Evolutionary conservation across 257 asterid species (phyloP).

Genomic region (Pogostemon cablin): DNA sequence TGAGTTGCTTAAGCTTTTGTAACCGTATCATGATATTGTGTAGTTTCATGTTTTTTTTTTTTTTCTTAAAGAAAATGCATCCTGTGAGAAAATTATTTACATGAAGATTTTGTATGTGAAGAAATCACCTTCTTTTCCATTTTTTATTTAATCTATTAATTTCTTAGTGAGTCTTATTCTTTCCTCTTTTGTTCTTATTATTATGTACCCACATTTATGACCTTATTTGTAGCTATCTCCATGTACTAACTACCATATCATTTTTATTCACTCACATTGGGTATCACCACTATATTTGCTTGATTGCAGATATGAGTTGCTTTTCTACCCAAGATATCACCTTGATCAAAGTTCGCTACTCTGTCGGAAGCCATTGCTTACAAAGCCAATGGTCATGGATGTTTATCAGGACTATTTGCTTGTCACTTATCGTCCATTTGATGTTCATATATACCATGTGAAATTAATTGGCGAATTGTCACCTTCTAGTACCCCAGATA

Average conservation of each 20-base stretch:
- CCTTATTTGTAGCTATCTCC: slow-evolving; percentile 25
- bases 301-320: slow-evolving; percentile 88
- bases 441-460: slow-evolving; percentile 92
- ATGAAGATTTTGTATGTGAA: background rate
- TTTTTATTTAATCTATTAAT: slow-evolving; percentile 16
- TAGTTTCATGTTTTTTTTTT: background rate
- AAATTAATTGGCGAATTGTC: slow-evolving; percentile 89
- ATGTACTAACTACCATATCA: slow-evolving; percentile 22
- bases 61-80: slow-evolving; percentile 8
- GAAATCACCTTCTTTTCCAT: slow-evolving; percentile 5
- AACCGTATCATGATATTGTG: background rate
- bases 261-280: slow-evolving; percentile 21
- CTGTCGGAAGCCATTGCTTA: slow-evolving; percentile 76
- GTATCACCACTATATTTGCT: slow-evolving; percentile 31
- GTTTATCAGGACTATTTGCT: slow-evolving; percentile 94
- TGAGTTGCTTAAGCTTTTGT: slow-evolving; percentile 9
- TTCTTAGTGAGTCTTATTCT: slow-evolving; percentile 18
- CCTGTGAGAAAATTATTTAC: slow-evolving; percentile 7
- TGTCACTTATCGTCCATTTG: slow-evolving; percentile 92
- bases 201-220: background rate
- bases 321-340: slow-evolving; percentile 98
- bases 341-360: slow-evolving; percentile 97
- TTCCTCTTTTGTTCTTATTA: background rate
- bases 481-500: slow-evolving; percentile 80
- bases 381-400: slow-evolving; percentile 98